Evolutionary conservation across 306 rosid species (phyloP).

Genomic region (Vicia villosa): DNA sequence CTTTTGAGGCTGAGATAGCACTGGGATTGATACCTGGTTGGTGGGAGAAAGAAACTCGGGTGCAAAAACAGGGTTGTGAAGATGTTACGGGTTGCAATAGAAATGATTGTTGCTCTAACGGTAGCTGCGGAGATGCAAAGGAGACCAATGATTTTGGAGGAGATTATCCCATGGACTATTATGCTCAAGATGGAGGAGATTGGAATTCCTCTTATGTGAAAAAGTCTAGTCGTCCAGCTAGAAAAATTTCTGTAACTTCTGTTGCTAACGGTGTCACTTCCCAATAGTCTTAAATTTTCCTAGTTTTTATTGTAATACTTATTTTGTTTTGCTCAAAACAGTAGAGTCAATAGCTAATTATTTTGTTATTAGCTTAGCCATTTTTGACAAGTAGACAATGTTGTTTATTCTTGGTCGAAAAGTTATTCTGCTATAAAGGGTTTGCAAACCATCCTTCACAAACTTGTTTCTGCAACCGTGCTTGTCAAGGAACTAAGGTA

Average conservation of each 20-base stretch:
- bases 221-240: slow-evolving; percentile 53
- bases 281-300: slow-evolving; percentile 13
- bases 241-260: slow-evolving; percentile 43
- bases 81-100: slow-evolving; percentile 39
- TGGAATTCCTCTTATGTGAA: slow-evolving; percentile 88
- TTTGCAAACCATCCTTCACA: not conserved
- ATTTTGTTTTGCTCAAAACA: not conserved
- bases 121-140: slow-evolving; percentile 34
- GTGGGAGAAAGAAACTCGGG: slow-evolving; percentile 73
- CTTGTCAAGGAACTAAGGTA: not conserved
- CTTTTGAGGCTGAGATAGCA: slow-evolving; percentile 89
- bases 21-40: slow-evolving; percentile 84
- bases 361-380: not conserved
- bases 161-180: slow-evolving; percentile 93
- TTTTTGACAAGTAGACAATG: not conserved
- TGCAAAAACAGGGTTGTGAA: slow-evolving; percentile 42
- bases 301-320: not conserved
- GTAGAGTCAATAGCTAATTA: not conserved
- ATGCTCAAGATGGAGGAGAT: slow-evolving; percentile 90
- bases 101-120: slow-evolving; percentile 21
- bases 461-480: not conserved
- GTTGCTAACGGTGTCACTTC: slow-evolving; percentile 29
- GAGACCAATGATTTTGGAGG: slow-evolving; percentile 49
- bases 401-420: not conserved
- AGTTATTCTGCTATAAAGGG: not conserved